Conservation (phyloP, 2,329 filamentous ascomycete genomes). For the Drechslerella coelobrocha region DNA sequence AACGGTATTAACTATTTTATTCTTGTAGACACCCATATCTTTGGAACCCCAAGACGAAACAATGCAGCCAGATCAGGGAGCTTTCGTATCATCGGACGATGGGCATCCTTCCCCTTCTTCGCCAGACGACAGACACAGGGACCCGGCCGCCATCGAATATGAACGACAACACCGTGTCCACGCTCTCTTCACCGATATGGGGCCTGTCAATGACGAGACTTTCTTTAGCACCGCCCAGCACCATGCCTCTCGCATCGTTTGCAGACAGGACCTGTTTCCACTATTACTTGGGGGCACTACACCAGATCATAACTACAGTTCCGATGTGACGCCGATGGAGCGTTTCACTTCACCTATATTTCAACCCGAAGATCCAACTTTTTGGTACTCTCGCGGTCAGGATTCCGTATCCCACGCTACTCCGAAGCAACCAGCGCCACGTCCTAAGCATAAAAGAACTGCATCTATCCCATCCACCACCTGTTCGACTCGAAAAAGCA, state of each 20-base stretch:
- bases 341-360: not conserved
- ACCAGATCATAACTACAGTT: not conserved
- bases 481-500: not conserved
- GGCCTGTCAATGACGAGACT: not conserved
- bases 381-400: not conserved
- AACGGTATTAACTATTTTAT: too few relatives aligned
- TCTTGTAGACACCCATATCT: too few relatives aligned
- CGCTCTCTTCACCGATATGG: not conserved
- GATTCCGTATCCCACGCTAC: not conserved
- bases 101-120: too few relatives aligned
- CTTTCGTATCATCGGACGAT: too few relatives aligned
- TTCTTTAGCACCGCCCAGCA: not conserved
- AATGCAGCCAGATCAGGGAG: too few relatives aligned
- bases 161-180: not conserved
- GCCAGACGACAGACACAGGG: too few relatives aligned
- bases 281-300: not conserved
- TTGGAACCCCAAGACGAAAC: too few relatives aligned
- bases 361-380: not conserved
- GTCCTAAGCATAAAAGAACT: not conserved
- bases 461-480: not conserved
- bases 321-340: slow-evolving; percentile 11
- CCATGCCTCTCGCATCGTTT: not conserved
- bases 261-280: not conserved
- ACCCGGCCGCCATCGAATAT: not conserved
- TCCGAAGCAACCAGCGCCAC: too few relatives aligned